These are phyloP conservation scores for Calonectria honghensis DNA, from an alignment of 2,329 filamentous ascomycete species.

Conservation along the genomic window DNA sequence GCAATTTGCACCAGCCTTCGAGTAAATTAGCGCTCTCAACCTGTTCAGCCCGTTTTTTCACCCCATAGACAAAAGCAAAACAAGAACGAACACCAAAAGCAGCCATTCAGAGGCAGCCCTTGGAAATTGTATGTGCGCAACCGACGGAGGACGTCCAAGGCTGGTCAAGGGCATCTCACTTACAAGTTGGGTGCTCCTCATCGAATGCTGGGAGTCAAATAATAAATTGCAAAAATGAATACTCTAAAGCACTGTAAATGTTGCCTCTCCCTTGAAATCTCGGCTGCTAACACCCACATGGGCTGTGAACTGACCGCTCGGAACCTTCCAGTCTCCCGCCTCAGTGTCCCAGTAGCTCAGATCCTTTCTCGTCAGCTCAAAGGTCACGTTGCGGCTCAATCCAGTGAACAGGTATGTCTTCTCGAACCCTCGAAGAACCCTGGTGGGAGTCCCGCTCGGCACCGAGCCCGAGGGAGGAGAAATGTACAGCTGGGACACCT, in stretches of 20 bases:
- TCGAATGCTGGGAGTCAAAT: too few species aligned
- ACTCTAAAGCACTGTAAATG: background rate
- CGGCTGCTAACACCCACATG: conserved; percentile 13
- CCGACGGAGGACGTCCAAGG: too few species aligned
- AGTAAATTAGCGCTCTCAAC: too few species aligned
- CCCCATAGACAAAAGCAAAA: too few species aligned
- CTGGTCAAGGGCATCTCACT: too few species aligned
- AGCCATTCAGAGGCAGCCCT: too few species aligned
- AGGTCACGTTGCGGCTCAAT: conserved; percentile 70
- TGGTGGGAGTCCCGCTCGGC: conserved; percentile 65
- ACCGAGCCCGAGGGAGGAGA: conserved; percentile 62
- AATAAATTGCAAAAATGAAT: too few species aligned
- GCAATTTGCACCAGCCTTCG: too few species aligned
- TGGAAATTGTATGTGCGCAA: too few species aligned
- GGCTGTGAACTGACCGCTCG: conserved; percentile 16
- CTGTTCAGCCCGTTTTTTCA: too few species aligned
- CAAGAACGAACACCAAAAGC: too few species aligned
- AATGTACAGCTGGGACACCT: conserved; percentile 73
- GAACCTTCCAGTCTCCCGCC: conserved; percentile 73
- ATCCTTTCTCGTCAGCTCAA: conserved; percentile 76
- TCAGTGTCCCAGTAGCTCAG: conserved; percentile 80
- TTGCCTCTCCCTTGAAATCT: conserved; percentile 8
- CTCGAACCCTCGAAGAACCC: conserved; percentile 76
- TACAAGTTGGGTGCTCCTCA: too few species aligned
- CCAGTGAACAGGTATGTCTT: conserved; percentile 77